phyloP scores from a whole-genome alignment of 2,329 filamentous ascomycete genomes.

The Aspergillus versicolor region DNA sequence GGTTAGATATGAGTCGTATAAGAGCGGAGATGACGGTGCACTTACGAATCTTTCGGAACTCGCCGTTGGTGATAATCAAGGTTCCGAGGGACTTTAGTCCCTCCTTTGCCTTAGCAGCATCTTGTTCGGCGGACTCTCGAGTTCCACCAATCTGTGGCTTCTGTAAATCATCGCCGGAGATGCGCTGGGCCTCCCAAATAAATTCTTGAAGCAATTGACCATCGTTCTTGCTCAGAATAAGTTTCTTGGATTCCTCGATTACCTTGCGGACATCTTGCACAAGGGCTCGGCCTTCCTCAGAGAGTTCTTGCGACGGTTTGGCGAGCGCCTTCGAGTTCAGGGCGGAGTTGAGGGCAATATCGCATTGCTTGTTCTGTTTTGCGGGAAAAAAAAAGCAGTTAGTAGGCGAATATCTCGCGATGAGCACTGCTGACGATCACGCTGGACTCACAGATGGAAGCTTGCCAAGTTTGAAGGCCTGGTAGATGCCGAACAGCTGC shows the following conservation, averaged over 20 bases:
- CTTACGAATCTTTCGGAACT: constrained; percentile 86
- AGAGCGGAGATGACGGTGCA: constrained; percentile 22
- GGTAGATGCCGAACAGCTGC: constrained; percentile 86
- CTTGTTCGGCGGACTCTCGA: constrained; percentile 75
- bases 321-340: constrained; percentile 69
- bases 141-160: constrained; percentile 67
- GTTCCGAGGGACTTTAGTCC: constrained; percentile 86
- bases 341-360: constrained; percentile 88
- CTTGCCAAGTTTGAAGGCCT: constrained; percentile 84
- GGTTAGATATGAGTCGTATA: neutral
- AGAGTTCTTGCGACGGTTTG: constrained; percentile 73
- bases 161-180: constrained; percentile 62
- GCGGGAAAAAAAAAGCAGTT: neutral
- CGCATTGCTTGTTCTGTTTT: constrained; percentile 84
- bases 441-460: constrained; percentile 77
- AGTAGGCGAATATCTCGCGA: neutral
- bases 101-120: constrained; percentile 79
- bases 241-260: constrained; percentile 77
- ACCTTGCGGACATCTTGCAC: constrained; percentile 76
- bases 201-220: constrained; percentile 95
- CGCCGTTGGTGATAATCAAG: constrained; percentile 89
- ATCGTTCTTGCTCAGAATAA: constrained; percentile 90
- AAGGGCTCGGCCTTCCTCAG: constrained; percentile 75
- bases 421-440: neutral
- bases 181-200: constrained; percentile 85